A percentile compares a stretch with the other conserved stretches of the same genome.
Evolutionary conservation across 2,329 filamentous ascomycete species (phyloP).

Genomic region (Pseudogymnoascus sp.): DNA sequence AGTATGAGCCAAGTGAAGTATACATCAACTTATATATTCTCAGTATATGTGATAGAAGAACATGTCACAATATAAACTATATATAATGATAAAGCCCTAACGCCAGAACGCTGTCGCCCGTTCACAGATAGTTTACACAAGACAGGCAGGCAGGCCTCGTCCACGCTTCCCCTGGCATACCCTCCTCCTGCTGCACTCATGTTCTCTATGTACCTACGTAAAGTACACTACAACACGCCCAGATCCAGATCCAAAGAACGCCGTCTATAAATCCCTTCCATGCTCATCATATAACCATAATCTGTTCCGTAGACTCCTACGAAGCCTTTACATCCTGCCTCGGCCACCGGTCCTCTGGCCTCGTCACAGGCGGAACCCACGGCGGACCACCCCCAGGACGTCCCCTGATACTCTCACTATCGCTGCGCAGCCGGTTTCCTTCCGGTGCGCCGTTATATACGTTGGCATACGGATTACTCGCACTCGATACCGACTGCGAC

Average conservation of each 20-base stretch:
- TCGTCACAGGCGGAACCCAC: not conserved
- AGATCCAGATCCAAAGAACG: slow-evolving; percentile 8
- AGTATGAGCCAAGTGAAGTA: slow-evolving; percentile 1
- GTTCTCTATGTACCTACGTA: not conserved
- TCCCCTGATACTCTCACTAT: slow-evolving; percentile 9
- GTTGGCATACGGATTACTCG: slow-evolving; percentile 14
- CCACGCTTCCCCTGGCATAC: not conserved
- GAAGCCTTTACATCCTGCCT: not conserved
- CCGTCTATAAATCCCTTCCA: slow-evolving; percentile 3
- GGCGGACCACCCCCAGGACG: not conserved
- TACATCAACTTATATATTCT: slow-evolving; percentile 1
- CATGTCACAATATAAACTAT: not conserved
- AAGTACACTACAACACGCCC: not conserved
- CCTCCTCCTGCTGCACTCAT: not conserved
- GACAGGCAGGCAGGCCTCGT: not conserved
- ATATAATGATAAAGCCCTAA: not conserved
- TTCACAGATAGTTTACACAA: not conserved
- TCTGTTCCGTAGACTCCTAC: not conserved
- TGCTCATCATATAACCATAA: slow-evolving; percentile 9
- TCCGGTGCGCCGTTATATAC: slow-evolving; percentile 12
- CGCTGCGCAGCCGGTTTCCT: slow-evolving; percentile 12
- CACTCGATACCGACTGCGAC: slow-evolving; percentile 12
- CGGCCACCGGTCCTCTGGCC: not conserved
- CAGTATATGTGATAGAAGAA: not conserved
- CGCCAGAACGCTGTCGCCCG: not conserved